Evolutionary conservation across 441 rosid species (phyloP), one percentile per base, ranked within the genome.

Genomic region (Erodium texanum): DNA sequence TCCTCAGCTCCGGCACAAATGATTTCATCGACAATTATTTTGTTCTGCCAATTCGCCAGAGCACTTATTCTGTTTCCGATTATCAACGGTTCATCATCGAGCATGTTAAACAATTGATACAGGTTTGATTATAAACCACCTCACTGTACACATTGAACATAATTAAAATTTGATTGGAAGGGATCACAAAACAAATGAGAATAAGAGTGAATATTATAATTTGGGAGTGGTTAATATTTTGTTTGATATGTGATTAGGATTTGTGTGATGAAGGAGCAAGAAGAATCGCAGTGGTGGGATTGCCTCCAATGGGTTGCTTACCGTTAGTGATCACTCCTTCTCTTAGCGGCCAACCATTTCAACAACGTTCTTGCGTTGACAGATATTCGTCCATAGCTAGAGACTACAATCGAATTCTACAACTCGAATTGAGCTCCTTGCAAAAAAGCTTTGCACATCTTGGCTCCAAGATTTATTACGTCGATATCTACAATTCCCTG

Each of bases 291-390:
- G 75, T 89, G 14, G 65, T 68, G 0, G 84, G 84, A 5, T 76
- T 89, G 18, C 85, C 95, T 43, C 96, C 96, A 4, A 81, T 90
- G 84, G 98, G 94, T 10, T 93, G 98, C 72, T 66, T 90, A 76
- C 97, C 98, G 2, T 29, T 78, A 8, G 77, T 90, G 1, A 90
- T 88, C 65, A 90, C n/a, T n/a, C n/a, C n/a, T n/a, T n/a, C n/a
- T n/a, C n/a, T n/a, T n/a, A n/a, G n/a, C 98, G n/a, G n/a, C n/a
- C 2, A 54, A 87, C 10, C 86, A n/a, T 3, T 81, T 29, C 67
- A 66, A 1, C 76, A 79, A 65, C 86, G 96, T 18, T 74, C 66
- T 14, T 93, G 96, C 65, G 59, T 90, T 18, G 89, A 85, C 63
- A 70, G 63, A 2, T 83, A 73, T 56, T 78, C 86, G 24, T 16